A percentile compares a stretch with the other conserved stretches of the same genome.
Conservation (phyloP, 1,284 basidiomycete species). For the Tilletiaria anomala region DNA sequence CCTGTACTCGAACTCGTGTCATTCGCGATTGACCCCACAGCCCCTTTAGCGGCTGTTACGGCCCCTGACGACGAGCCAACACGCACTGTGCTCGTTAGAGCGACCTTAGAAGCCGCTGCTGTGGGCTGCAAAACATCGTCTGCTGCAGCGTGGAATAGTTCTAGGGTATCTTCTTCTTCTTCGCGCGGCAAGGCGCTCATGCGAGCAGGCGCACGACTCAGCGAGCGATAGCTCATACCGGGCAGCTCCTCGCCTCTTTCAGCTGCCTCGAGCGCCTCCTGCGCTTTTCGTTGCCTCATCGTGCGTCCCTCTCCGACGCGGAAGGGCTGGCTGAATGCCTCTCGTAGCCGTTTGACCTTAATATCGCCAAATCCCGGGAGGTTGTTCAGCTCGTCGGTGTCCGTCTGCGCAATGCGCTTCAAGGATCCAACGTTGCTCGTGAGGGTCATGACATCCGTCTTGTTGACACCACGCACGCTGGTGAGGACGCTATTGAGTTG, state of each 20-base stretch:
- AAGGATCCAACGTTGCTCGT: constrained; percentile 85
- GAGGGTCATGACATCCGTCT: constrained; percentile 88
- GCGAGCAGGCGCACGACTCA: background rate
- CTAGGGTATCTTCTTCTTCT: background rate
- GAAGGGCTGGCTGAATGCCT: constrained; percentile 46
- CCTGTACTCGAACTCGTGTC: too few species aligned
- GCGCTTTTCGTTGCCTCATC: background rate
- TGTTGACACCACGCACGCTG: constrained; percentile 82
- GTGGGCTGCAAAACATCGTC: background rate
- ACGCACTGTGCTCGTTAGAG: too few species aligned
- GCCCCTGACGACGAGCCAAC: too few species aligned
- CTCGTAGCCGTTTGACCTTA: constrained; percentile 58
- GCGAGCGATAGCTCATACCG: background rate
- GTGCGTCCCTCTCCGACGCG: constrained; percentile 50
- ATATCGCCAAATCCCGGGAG: constrained; percentile 88
- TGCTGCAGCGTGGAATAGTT: background rate
- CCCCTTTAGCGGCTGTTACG: too few species aligned
- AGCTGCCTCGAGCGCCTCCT: background rate
- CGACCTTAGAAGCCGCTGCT: background rate
- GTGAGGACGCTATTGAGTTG: constrained; percentile 75
- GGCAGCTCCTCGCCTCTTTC: background rate
- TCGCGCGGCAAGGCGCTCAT: background rate
- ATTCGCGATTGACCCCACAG: too few species aligned
- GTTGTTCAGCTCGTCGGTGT: constrained; percentile 58
- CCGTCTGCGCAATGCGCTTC: constrained; percentile 43